Conservation (phyloP, 441 rosid species). For the Dalechampia spathulata region DNA sequence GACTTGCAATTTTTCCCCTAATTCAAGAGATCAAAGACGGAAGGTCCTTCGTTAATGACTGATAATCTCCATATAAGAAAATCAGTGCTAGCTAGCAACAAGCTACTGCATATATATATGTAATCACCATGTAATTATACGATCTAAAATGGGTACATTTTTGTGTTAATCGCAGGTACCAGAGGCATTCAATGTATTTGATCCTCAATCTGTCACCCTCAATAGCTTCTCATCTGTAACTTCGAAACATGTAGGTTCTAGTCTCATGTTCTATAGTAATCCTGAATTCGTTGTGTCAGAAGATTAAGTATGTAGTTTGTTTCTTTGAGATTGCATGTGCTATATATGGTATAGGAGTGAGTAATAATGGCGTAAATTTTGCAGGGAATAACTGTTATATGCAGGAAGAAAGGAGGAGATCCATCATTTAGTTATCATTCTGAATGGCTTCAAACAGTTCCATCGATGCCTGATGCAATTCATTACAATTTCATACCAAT, state of each 20-base stretch:
- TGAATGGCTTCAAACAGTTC: conserved; percentile 88
- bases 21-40: conserved; percentile 20
- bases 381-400: conserved; percentile 76
- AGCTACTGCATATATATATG: no score
- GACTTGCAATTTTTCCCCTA: conserved; percentile 46
- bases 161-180: conserved; percentile 48
- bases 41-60: conserved; percentile 33
- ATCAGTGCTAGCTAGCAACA: no score
- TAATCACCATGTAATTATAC: no score
- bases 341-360: background rate
- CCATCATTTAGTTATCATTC: conserved; percentile 39
- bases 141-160: no score
- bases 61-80: no score
- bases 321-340: no score
- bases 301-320: no score
- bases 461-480: conserved; percentile 60
- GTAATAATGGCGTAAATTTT: conserved; percentile 3
- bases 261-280: no score
- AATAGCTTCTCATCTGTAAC: conserved; percentile 32
- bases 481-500: conserved; percentile 70
- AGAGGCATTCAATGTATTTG: conserved; percentile 66
- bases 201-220: conserved; percentile 31
- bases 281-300: no score
- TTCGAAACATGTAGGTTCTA: conserved; percentile 58
- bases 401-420: conserved; percentile 74